Evolutionary conservation across 345 rosid species (phyloP), one percentile per base, ranked within the genome.

Genomic region (Brassica incana): DNA sequence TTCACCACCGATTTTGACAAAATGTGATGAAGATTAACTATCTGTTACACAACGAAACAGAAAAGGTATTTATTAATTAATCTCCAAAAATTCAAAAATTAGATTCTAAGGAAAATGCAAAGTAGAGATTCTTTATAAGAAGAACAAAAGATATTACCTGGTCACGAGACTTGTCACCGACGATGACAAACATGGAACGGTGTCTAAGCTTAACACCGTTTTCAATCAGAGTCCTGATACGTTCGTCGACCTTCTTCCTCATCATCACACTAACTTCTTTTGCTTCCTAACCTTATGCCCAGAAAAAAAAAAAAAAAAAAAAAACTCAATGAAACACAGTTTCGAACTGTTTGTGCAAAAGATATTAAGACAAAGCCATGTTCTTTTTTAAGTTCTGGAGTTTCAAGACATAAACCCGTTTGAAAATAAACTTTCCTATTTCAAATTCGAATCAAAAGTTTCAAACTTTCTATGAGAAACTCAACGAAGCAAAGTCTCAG

Each of bases 221-320:
- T 73, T 95, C 97, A 54, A 95, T 93, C 30, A 95, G 87, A 45
- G 97, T 93, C 81, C 98, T 83, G 71, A 95, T 91, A 10, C 97
- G 89, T 20, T 93, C 99, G 79, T 95, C 98, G 50, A 91, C 98
- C 85, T 93, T 95, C 90, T 95, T 93, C 92, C 91, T 91, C 99
- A 95, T 95, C 27, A 65, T 81, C 52, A n/a, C 63, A 75, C 75
- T 4, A 36, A 15, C 8, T n/a, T 52, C 8, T n/a, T 52, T 38
- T 30, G 45, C 10, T 40, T 54, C 63, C 62, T 80, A 69, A 74
- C 60, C 63, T 68, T 15, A 35, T 33, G 7, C 43, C 58, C 33
- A 18, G 18, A 18, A 18, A 18, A 18, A 18, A 20, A 61, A n/a
- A n/a, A n/a, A n/a, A n/a, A n/a, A n/a, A 73, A 20, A 36, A 68